Evolutionary conservation across 2,329 filamentous ascomycete species (phyloP).

Genomic region (Sarocladium oryzae): DNA sequence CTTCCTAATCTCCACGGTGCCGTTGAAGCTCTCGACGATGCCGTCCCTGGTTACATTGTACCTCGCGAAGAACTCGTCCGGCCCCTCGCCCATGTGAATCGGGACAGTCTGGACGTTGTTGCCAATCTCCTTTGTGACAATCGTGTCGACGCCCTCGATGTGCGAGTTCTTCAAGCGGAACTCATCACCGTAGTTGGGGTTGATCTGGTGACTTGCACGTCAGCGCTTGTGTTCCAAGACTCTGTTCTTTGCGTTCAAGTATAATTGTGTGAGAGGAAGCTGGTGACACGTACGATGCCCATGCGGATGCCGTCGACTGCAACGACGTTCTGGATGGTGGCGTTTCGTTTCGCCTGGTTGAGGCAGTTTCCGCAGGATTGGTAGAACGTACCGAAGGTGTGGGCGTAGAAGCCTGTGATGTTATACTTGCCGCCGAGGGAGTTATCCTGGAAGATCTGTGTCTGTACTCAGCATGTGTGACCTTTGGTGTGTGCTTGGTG

Average conservation of each 20-base stretch:
- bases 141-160: slow-evolving; percentile 18
- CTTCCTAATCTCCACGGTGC: slow-evolving; percentile 13
- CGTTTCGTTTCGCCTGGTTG: slow-evolving; percentile 16
- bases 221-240: background rate
- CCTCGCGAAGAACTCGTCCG: slow-evolving; percentile 22
- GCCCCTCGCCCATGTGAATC: slow-evolving; percentile 18
- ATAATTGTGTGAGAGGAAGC: too few species aligned
- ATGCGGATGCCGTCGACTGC: slow-evolving; percentile 15
- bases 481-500: too few species aligned
- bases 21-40: slow-evolving; percentile 19
- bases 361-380: slow-evolving; percentile 23
- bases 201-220: slow-evolving; percentile 17
- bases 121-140: slow-evolving; percentile 22
- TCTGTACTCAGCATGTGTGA: background rate
- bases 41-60: slow-evolving; percentile 21
- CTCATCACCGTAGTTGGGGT: slow-evolving; percentile 23
- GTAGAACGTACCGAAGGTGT: slow-evolving; percentile 23
- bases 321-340: slow-evolving; percentile 22
- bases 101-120: slow-evolving; percentile 23
- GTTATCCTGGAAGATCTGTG: slow-evolving; percentile 24
- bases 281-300: slow-evolving; percentile 19
- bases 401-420: slow-evolving; percentile 23
- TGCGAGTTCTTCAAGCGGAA: slow-evolving; percentile 22
- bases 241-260: too few species aligned
- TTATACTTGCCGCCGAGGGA: slow-evolving; percentile 24